These are phyloP conservation scores for Litchi chinensis DNA, from an alignment of 345 rosid species.

Conservation along the genomic window DNA sequence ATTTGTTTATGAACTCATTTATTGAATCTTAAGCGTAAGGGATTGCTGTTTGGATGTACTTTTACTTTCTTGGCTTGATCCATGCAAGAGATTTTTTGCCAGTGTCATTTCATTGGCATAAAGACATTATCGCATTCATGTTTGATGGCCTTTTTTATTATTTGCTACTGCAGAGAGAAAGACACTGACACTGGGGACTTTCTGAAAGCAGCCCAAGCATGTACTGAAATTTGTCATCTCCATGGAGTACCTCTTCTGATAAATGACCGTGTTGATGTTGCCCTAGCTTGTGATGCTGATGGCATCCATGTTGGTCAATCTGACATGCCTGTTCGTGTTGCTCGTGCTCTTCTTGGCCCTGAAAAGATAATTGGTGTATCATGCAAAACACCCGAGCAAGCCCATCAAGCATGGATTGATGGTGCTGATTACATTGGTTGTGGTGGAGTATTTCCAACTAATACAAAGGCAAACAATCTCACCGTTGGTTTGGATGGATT, in stretches of 20 bases:
- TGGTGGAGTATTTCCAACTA: conserved; percentile 84
- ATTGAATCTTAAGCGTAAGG: not conserved
- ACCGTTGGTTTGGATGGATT: conserved; percentile 88
- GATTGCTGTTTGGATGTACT: not conserved
- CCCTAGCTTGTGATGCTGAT: conserved; percentile 83
- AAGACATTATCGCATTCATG: not conserved
- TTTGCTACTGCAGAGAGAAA: conserved; percentile 60
- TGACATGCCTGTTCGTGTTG: conserved; percentile 67
- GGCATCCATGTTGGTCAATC: conserved; percentile 95
- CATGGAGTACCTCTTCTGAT: conserved; percentile 67
- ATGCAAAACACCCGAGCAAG: conserved; percentile 86
- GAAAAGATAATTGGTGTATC: conserved; percentile 88
- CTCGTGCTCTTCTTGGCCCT: conserved; percentile 77
- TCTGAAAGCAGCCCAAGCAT: conserved; percentile 69
- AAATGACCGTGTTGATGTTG: conserved; percentile 84
- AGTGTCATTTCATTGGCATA: not conserved
- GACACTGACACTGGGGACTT: conserved; percentile 64
- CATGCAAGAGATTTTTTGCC: not conserved
- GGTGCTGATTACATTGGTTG: conserved; percentile 95
- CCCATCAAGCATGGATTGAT: conserved; percentile 79
- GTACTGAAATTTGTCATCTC: conserved; percentile 60
- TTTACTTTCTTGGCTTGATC: not conserved
- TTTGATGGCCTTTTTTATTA: not conserved
- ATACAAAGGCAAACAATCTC: conserved; percentile 69
- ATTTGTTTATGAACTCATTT: not conserved